Conservation (phyloP, 2,329 filamentous ascomycete genomes). For the Diplodia corticola region DNA sequence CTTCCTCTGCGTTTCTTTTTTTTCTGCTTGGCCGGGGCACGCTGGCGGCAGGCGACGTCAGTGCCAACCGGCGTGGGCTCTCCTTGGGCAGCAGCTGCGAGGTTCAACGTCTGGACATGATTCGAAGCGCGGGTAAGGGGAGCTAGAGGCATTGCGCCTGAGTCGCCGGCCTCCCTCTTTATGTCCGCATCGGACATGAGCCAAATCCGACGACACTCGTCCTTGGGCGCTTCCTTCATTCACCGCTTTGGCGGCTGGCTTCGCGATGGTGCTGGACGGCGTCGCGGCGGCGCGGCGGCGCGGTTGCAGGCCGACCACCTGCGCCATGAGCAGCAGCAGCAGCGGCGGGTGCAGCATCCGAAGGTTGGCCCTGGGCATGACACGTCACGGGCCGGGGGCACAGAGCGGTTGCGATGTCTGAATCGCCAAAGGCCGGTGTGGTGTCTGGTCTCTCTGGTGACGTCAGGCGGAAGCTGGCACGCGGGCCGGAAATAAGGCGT, state of each 20-base stretch:
- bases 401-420: neutral
- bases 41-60: neutral
- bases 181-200: constrained; percentile 10
- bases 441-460: neutral
- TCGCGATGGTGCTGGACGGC: neutral
- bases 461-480: neutral
- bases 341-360: neutral
- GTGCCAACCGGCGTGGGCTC: neutral
- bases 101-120: constrained; percentile 14
- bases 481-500: neutral
- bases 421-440: neutral
- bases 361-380: neutral
- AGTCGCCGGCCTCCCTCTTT: constrained; percentile 7
- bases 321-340: neutral
- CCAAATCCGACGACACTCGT: constrained; percentile 15
- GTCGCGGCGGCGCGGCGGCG: neutral
- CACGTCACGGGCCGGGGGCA: constrained; percentile 10
- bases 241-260: neutral
- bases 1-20: neutral
- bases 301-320: neutral
- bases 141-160: constrained; percentile 12
- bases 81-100: neutral
- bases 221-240: neutral
- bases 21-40: neutral
- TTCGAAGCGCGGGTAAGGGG: constrained; percentile 17